These are phyloP conservation scores for Aureobasidium sp. DNA, from an alignment of 2,329 filamentous ascomycete species.

Conservation along the genomic window DNA sequence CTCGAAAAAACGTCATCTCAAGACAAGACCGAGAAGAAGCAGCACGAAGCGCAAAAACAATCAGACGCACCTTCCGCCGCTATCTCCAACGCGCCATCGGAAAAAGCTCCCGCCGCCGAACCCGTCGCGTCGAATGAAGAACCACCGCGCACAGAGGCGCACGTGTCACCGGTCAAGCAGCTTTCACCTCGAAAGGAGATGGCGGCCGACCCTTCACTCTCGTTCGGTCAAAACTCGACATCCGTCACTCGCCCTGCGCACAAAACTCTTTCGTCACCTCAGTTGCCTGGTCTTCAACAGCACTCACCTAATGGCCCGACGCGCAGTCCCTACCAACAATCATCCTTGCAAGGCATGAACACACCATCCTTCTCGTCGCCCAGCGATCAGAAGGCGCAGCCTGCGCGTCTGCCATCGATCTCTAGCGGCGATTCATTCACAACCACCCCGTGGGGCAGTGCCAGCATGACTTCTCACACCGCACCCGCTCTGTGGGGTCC, in stretches of 20 bases:
- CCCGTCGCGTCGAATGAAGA: slow-evolving; percentile 16
- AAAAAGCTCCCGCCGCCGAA: slow-evolving; percentile 18
- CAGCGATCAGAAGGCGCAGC: slow-evolving; percentile 30
- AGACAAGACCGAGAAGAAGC: slow-evolving; percentile 13
- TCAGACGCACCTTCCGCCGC: neutral
- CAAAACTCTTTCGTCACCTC: slow-evolving; percentile 6
- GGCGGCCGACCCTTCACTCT: slow-evolving; percentile 18
- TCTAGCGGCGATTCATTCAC: slow-evolving; percentile 15
- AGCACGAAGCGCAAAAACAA: slow-evolving; percentile 2
- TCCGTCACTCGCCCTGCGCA: slow-evolving; percentile 2
- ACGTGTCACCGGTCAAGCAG: slow-evolving; percentile 17
- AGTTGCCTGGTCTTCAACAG: slow-evolving; percentile 12
- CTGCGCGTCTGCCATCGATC: slow-evolving; percentile 20
- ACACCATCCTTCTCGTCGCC: slow-evolving; percentile 41
- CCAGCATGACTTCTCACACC: slow-evolving; percentile 28
- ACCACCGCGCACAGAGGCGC: slow-evolving; percentile 15
- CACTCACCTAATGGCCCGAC: slow-evolving; percentile 6
- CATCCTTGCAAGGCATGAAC: slow-evolving; percentile 26
- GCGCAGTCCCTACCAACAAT: slow-evolving; percentile 14
- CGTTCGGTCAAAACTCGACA: slow-evolving; percentile 42
- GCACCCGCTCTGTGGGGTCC: slow-evolving; percentile 63
- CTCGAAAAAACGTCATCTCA: slow-evolving; percentile 19
- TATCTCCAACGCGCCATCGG: slow-evolving; percentile 16
- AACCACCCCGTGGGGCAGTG: slow-evolving; percentile 17
- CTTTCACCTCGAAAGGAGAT: slow-evolving; percentile 10